phyloP scores from a whole-genome alignment of 2,329 filamentous ascomycete genomes.

The Ambrosiella cleistominuta region DNA sequence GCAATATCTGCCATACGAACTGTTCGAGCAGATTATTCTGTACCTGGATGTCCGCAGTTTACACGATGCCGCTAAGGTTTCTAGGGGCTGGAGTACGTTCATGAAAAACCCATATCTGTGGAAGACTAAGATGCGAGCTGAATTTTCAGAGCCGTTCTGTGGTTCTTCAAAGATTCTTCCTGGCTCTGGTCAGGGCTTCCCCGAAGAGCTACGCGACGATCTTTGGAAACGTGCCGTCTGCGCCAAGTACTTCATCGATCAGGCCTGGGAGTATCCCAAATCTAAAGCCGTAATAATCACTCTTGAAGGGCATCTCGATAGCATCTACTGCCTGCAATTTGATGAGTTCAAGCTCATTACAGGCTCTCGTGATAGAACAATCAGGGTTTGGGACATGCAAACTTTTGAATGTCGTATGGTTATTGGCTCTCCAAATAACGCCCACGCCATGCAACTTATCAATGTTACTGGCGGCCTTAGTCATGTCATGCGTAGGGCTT shows the following conservation, averaged over 20 bases:
- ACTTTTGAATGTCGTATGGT: conserved; percentile 72
- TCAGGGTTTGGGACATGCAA: conserved; percentile 89
- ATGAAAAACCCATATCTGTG: conserved; percentile 40
- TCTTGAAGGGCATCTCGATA: conserved; percentile 83
- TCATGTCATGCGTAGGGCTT: conserved; percentile 28
- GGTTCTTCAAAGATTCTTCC: conserved; percentile 34
- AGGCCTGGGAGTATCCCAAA: neutral
- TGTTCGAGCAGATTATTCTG: too few relatives aligned
- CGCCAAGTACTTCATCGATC: conserved; percentile 26
- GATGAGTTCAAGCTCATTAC: conserved; percentile 98
- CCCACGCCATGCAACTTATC: conserved; percentile 35
- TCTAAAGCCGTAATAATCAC: conserved; percentile 45
- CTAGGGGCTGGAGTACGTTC: conserved; percentile 29
- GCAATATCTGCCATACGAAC: too few relatives aligned
- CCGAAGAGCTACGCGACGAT: conserved; percentile 41
- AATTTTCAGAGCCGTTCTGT: conserved; percentile 43
- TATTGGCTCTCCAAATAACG: conserved; percentile 59
- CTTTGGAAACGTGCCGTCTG: conserved; percentile 64
- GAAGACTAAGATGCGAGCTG: conserved; percentile 44
- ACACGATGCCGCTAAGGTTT: conserved; percentile 24
- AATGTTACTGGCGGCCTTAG: conserved; percentile 32
- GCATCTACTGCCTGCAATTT: conserved; percentile 95
- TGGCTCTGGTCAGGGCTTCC: conserved; percentile 40
- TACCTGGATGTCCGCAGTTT: too few relatives aligned
- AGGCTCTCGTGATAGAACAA: conserved; percentile 85